These are phyloP conservation scores for Mucor piriformis DNA, from an alignment of 371 early-diverging fungal genomes.

Conservation along the genomic window DNA sequence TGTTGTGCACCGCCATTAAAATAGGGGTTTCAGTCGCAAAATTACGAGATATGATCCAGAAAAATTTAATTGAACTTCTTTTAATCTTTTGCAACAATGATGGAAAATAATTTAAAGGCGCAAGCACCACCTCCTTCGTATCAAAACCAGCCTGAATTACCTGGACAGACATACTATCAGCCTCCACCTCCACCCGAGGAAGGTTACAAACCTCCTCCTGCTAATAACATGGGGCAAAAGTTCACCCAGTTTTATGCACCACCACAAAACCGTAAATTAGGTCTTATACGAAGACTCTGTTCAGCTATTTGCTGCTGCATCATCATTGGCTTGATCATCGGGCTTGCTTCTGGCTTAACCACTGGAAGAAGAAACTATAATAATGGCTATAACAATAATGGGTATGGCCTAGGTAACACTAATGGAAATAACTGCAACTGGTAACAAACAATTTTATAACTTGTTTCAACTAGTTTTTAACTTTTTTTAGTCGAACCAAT, in stretches of 20 bases:
- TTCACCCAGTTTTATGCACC: slow-evolving; percentile 36
- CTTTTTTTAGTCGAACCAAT: slow-evolving; percentile 18
- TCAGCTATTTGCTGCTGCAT: slow-evolving; percentile 40
- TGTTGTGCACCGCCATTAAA: too few relatives aligned
- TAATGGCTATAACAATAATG: neutral
- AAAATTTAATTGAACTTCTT: too few relatives aligned
- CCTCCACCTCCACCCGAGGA: slow-evolving; percentile 17
- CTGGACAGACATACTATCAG: slow-evolving; percentile 30
- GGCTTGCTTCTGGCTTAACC: slow-evolving; percentile 37
- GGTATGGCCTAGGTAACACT: too few relatives aligned
- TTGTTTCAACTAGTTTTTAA: too few relatives aligned
- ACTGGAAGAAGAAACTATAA: slow-evolving; percentile 12
- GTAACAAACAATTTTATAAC: slow-evolving; percentile 11
- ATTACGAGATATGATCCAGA: too few relatives aligned
- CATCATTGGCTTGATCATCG: slow-evolving; percentile 33
- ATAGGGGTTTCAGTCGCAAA: too few relatives aligned
- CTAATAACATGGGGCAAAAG: slow-evolving; percentile 12
- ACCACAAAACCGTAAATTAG: slow-evolving; percentile 32
- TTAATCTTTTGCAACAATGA: too few relatives aligned
- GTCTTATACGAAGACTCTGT: slow-evolving; percentile 28
- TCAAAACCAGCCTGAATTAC: neutral
- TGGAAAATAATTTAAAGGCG: neutral
- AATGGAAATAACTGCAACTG: slow-evolving; percentile 32
- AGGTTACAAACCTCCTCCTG: slow-evolving; percentile 1
- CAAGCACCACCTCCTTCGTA: slow-evolving; percentile 15